Percentiles rank a stretch among this genome's conserved stretches.
Evolutionary conservation across 306 rosid genomes (phyloP).

Genomic region (Glycine latifolia): DNA sequence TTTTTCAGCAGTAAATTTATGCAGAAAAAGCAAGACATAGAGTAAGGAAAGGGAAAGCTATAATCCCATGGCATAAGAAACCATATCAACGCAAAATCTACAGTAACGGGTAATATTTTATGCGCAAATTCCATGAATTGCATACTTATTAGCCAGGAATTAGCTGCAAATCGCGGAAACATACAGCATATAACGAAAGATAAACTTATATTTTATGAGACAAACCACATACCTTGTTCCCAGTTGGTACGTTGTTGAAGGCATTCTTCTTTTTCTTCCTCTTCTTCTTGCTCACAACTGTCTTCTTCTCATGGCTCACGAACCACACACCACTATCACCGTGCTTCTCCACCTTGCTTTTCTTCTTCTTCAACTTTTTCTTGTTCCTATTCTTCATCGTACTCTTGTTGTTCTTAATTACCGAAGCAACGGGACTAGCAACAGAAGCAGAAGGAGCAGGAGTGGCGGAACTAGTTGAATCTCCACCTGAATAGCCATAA

Average conservation of each 20-base stretch:
- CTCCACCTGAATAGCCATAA: conserved; percentile 22
- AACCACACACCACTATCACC: conserved; percentile 10
- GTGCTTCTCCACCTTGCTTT: conserved; percentile 48
- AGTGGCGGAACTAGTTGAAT: conserved; percentile 20
- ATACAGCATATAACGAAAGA: conserved; percentile 15
- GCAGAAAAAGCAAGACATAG: conserved; percentile 53
- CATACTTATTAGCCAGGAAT: conserved; percentile 16
- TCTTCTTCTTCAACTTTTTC: conserved; percentile 56
- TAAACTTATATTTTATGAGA: conserved; percentile 60
- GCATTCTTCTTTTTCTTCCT: conserved; percentile 50
- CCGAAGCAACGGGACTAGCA: conserved; percentile 35
- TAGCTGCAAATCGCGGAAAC: conserved; percentile 42
- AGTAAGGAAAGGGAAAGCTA: conserved; percentile 40
- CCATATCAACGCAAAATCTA: conserved; percentile 47
- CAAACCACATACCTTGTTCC: conserved; percentile 69
- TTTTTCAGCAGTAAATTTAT: conserved; percentile 66
- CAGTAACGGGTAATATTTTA: conserved; percentile 50
- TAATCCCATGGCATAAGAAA: conserved; percentile 49
- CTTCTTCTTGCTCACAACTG: conserved; percentile 39
- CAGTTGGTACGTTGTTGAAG: conserved; percentile 44
- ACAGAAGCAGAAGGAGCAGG: neutral
- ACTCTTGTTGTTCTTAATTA: conserved; percentile 49
- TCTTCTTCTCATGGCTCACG: conserved; percentile 50
- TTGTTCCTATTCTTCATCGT: conserved; percentile 44
- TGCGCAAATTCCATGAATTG: conserved; percentile 41